Conservation (phyloP, 2,329 filamentous ascomycete species). For the Nemania abortiva region DNA sequence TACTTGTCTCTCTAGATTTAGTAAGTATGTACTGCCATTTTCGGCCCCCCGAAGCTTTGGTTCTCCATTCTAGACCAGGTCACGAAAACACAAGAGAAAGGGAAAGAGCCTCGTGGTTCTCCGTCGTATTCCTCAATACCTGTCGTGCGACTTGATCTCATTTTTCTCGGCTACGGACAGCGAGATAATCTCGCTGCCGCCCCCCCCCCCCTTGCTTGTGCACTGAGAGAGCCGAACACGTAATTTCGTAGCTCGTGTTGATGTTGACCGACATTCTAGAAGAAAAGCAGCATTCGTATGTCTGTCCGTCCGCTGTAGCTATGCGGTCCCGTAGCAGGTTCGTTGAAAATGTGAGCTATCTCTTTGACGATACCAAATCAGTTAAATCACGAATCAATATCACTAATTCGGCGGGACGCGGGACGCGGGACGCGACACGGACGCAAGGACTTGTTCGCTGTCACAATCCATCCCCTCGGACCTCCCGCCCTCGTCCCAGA, state of each 20-base stretch:
- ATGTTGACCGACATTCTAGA: conserved; percentile 14
- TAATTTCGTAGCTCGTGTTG: conserved; percentile 34
- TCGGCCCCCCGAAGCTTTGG: not conserved
- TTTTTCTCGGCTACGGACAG: conserved; percentile 37
- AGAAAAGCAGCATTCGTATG: not conserved
- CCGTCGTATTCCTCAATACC: conserved; percentile 12
- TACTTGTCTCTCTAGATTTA: not conserved
- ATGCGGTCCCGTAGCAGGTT: not conserved
- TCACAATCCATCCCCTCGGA: not conserved
- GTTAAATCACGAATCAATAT: not conserved
- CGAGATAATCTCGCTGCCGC: conserved; percentile 33
- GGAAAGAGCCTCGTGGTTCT: conserved; percentile 18
- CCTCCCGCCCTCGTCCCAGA: not conserved
- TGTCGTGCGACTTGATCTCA: conserved; percentile 39
- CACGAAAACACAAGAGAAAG: conserved; percentile 4
- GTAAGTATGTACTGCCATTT: not conserved
- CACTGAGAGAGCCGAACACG: conserved; percentile 12
- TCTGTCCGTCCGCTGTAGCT: not conserved
- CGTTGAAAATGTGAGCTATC: conserved; percentile 10
- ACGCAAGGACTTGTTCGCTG: not conserved
- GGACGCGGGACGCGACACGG: not conserved
- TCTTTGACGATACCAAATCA: not conserved
- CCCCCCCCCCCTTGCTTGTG: conserved; percentile 16
- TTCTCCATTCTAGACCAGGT: not conserved
- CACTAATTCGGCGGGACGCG: not conserved